Evolutionary conservation across 2,329 filamentous ascomycete species (phyloP), one percentile per base, ranked within the genome.

Genomic region (Penicillium rolfsii): DNA sequence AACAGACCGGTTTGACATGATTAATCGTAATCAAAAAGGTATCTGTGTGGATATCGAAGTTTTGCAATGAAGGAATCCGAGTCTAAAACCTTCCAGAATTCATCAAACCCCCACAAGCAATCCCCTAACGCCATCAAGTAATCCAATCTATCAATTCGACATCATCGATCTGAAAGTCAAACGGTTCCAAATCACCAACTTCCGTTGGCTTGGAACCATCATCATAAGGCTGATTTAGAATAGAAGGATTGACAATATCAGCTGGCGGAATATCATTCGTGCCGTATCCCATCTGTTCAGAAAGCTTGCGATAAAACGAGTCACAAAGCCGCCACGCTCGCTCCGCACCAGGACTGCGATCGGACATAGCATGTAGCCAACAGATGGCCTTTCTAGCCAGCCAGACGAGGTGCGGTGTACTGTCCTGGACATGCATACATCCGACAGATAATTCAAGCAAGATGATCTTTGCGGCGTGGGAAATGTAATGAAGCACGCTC

Each of bases 121-220:
- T 19, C 40, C 22, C 40, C n/a, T 5, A 48, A 30, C 24, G 45
- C 45, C 45, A 48, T 12, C 26, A n/a, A 48, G 36, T 36, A n/a
- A 41, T 53, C 50, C 50, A 53, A 19, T 53, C 50, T 12, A 24
- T 53, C 36, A 53, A 53, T 24, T 41, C 50, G 11, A 53, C 14
- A n/a, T 53, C 22, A 26, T 53, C 50, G 28, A 53, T 53, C 26
- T 53, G 50, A 53, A 53, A 53, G 38, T 41, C 50, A 40, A 53
- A 41, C 24, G 22, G 35, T 7, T 53, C 50, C 16, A 53, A 28
- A 40, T 53, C 50, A 41, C 50, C 35, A 38, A 41, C 45, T 48
- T 48, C 26, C 24, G 8, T 7, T n/a, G 45, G 14, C 14, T 14
- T 40, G 24, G 50, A 41, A n/a, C 50, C 35, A n/a, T 4, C 9